Evolutionary conservation across 306 rosid genomes (phyloP), one percentile per base, ranked within the genome.

Genomic region (Ormosia semicastrata): DNA sequence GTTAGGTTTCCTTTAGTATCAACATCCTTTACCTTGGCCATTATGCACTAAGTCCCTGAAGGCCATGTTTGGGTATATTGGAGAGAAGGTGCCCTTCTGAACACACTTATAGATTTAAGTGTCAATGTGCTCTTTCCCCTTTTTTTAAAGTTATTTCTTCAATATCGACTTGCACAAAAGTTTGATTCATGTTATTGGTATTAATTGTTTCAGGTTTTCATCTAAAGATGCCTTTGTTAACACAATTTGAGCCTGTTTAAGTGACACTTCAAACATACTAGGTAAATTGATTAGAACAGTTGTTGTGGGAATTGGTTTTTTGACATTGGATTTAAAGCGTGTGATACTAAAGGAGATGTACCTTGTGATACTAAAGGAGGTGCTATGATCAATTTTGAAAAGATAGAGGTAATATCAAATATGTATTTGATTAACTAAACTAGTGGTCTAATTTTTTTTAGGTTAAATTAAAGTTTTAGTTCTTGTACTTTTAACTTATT

Each of bases 361-460:
- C 93, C 99, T 15, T 95, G 99, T 2, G 99, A 95, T 78, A 93
- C 98, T 8, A 95, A 95, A 84, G 99, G 97, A 60, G 99, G 94
- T 69, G 97, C 93, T 66, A 95, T 91, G 97, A 95, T 91, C 74
- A 87, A 56, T 77, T 95, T 95, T 71, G 97, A 77, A 86, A 95
- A 93, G 90, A 93, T 95, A 53, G 94, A 95, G 93, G 99, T 95
- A 81, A 11, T 56, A 34, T 58, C 43, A 24, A 30, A 47, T 67
- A 9, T 60, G 14, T 33, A 34, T 3, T 14, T 8, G 6, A 12
- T 30, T 70, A 15, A n/a, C 15, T 24, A 30, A n/a, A n/a, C n/a
- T n/a, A n/a, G n/a, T n/a, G n/a, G n/a, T n/a, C n/a, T n/a, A n/a
- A n/a, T n/a, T n/a, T n/a, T n/a, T n/a, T n/a, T n/a, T n/a, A n/a